phyloP scores from a whole-genome alignment of 345 rosid genomes.

The Barbarea vulgaris region DNA sequence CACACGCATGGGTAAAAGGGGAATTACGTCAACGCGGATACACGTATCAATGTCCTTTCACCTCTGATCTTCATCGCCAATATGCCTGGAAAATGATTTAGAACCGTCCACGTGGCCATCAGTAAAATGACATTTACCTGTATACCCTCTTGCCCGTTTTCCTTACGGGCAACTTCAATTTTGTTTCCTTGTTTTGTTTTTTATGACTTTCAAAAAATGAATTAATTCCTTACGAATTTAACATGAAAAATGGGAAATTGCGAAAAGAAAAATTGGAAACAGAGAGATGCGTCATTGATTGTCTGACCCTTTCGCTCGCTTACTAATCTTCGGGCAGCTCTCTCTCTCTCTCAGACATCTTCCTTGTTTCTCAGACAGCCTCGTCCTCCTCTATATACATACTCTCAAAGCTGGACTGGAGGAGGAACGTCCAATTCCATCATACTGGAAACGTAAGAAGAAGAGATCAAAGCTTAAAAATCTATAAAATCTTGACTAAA shows the following conservation, averaged over 20 bases:
- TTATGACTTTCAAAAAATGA: background rate
- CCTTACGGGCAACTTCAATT: constrained; percentile 26
- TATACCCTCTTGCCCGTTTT: constrained; percentile 34
- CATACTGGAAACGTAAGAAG: constrained; percentile 11
- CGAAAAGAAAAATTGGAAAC: background rate
- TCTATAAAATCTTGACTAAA: background rate
- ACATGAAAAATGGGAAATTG: background rate
- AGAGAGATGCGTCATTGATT: constrained; percentile 10
- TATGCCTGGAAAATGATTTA: background rate
- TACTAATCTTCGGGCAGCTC: constrained; percentile 29
- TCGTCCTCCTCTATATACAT: background rate
- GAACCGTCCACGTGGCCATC: constrained; percentile 25
- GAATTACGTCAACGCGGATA: background rate
- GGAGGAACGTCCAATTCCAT: constrained; percentile 2
- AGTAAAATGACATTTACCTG: background rate
- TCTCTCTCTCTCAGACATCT: constrained; percentile 13
- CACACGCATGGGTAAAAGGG: constrained; percentile 33
- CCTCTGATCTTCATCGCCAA: background rate
- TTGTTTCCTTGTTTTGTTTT: background rate
- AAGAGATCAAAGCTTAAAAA: constrained; percentile 8
- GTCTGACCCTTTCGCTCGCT: constrained; percentile 17
- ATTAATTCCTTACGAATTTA: background rate
- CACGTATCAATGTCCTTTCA: constrained; percentile 24
- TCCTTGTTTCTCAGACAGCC: constrained; percentile 37
- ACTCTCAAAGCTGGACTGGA: constrained; percentile 16